Evolutionary conservation across 345 rosid species (phyloP).

Genomic region (Kernera saxatilis): DNA sequence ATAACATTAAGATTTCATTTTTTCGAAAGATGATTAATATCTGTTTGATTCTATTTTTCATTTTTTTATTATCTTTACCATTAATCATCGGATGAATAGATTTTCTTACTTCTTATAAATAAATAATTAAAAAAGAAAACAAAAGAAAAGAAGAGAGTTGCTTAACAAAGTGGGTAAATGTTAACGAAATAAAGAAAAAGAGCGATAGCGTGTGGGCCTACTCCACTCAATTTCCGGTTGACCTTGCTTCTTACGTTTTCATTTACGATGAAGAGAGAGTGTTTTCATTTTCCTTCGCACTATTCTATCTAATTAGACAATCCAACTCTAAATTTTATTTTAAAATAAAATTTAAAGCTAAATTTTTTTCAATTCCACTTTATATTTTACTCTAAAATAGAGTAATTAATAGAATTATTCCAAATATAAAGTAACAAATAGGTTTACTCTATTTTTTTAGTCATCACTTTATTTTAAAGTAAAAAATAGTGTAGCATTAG

Average conservation of each 20-base stretch:
- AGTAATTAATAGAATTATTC: too few relatives aligned
- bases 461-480: too few relatives aligned
- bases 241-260: not conserved
- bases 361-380: too few relatives aligned
- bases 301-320: not conserved
- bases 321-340: too few relatives aligned
- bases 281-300: not conserved
- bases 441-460: too few relatives aligned
- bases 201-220: conserved; percentile 8
- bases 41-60: too few relatives aligned
- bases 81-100: not conserved
- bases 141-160: not conserved
- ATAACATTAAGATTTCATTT: too few relatives aligned
- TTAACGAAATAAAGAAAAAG: not conserved
- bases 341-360: too few relatives aligned
- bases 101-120: not conserved
- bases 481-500: too few relatives aligned
- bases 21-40: too few relatives aligned
- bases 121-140: not conserved
- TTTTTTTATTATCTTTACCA: not conserved
- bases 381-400: too few relatives aligned
- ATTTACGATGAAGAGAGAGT: not conserved
- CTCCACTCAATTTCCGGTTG: not conserved
- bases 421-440: too few relatives aligned
- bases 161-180: not conserved